Conservation (phyloP, 257 asterid genomes). For the Cynanchum wilfordii region DNA sequence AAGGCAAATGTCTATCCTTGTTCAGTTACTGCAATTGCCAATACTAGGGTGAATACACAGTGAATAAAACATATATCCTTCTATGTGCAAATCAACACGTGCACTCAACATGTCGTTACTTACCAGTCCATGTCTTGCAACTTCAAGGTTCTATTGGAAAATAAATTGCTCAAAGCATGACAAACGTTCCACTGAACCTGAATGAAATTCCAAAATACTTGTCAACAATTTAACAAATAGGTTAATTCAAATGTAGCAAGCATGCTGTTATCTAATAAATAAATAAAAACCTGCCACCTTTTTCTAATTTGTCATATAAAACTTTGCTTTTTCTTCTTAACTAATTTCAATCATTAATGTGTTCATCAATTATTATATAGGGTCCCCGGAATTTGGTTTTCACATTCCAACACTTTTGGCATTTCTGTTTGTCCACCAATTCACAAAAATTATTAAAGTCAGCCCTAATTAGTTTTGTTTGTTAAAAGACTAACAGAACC, state of each 20-base stretch:
- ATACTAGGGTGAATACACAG: not conserved
- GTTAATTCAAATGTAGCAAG: not conserved
- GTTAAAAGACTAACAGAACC: too few species aligned
- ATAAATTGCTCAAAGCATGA: conserved; percentile 87
- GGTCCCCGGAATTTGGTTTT: too few species aligned
- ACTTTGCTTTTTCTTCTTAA: not conserved
- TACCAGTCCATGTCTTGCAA: conserved; percentile 78
- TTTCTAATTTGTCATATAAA: not conserved
- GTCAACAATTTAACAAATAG: not conserved
- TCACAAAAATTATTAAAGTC: too few species aligned
- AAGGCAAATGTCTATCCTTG: not conserved
- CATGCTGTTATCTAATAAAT: not conserved
- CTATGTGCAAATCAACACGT: not conserved
- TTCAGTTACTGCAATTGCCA: conserved; percentile 4
- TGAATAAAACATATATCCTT: not conserved
- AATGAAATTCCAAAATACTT: conserved; percentile 12
- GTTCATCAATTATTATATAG: not conserved
- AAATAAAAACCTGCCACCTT: not conserved
- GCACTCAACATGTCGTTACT: conserved; percentile 20
- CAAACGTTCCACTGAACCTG: conserved; percentile 99
- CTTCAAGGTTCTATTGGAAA: conserved; percentile 61
- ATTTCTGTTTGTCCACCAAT: too few species aligned
- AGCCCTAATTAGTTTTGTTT: too few species aligned
- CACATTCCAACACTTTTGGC: too few species aligned
- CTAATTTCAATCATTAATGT: not conserved